These are phyloP conservation scores for Candida piceae DNA, from an alignment of 805 yeast species.

Conservation along the genomic window DNA sequence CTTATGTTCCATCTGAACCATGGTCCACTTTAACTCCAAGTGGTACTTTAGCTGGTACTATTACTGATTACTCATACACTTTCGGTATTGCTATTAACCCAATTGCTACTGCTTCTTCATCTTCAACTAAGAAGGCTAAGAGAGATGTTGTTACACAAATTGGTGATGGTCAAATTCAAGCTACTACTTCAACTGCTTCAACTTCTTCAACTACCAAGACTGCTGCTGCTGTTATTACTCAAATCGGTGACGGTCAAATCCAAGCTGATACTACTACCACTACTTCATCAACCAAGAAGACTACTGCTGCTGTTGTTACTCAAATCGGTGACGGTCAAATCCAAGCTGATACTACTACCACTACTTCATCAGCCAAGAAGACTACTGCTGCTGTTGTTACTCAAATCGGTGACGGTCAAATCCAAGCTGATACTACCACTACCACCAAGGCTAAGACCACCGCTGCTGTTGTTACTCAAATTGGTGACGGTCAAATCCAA, in stretches of 20 bases:
- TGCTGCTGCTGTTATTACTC: conserved; percentile 31
- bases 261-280: conserved; percentile 36
- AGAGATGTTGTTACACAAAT: conserved; percentile 35
- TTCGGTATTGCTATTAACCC: conserved; percentile 71
- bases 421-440: conserved; percentile 33
- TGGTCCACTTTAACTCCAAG: conserved; percentile 71
- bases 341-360: conserved; percentile 37
- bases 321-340: conserved; percentile 48
- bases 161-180: conserved; percentile 27
- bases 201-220: conserved; percentile 14
- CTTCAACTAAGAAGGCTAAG: conserved; percentile 25
- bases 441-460: conserved; percentile 30
- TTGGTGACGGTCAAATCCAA: conserved; percentile 43
- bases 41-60: conserved; percentile 47
- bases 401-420: conserved; percentile 21
- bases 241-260: conserved; percentile 45
- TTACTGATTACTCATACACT: conserved; percentile 48
- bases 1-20: conserved; percentile 60
- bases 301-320: conserved; percentile 23
- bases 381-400: conserved; percentile 30
- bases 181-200: conserved; percentile 18
- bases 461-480: conserved; percentile 31
- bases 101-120: conserved; percentile 28
- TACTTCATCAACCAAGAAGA: no score
- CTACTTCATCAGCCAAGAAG: conserved; percentile 30